phyloP scores from a whole-genome alignment of 176 grass and related monocot species.

The Panicum miliaceum region DNA sequence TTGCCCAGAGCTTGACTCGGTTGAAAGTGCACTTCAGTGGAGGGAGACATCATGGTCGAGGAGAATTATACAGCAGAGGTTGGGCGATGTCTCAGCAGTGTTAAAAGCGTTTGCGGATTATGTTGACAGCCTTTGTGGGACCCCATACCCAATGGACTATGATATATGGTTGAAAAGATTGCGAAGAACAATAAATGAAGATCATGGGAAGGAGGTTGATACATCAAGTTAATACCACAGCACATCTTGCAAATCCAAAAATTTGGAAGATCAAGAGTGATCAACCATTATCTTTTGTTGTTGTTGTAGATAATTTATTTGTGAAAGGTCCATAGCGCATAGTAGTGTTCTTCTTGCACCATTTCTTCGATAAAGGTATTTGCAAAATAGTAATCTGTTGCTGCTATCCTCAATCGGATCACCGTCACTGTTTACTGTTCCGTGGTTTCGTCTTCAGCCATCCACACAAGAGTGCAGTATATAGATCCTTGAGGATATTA shows the following conservation, averaged over 20 bases:
- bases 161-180: constrained; percentile 96
- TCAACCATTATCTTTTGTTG: constrained; percentile 36
- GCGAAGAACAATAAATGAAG: constrained; percentile 82
- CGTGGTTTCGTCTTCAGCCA: not conserved
- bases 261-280: constrained; percentile 38
- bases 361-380: constrained; percentile 12
- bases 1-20: constrained; percentile 82
- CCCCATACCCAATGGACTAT: constrained; percentile 90
- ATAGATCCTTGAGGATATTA: constrained; percentile 49
- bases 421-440: constrained; percentile 26
- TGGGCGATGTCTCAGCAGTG: constrained; percentile 85
- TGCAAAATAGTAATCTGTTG: constrained; percentile 44
- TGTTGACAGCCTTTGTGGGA: constrained; percentile 96
- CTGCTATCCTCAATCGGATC: constrained; percentile 54
- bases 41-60: constrained; percentile 90
- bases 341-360: constrained; percentile 14
- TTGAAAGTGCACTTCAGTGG: constrained; percentile 93
- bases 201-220: constrained; percentile 88
- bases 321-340: constrained; percentile 62
- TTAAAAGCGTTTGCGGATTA: constrained; percentile 99
- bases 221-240: constrained; percentile 51
- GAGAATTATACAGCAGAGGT: constrained; percentile 94
- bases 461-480: constrained; percentile 28
- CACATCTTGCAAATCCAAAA: constrained; percentile 8
- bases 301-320: constrained; percentile 66